Evolutionary conservation across 139 green algal genomes (phyloP), one percentile per base, ranked within the genome.

Genomic region (Nannochloris sp.): DNA sequence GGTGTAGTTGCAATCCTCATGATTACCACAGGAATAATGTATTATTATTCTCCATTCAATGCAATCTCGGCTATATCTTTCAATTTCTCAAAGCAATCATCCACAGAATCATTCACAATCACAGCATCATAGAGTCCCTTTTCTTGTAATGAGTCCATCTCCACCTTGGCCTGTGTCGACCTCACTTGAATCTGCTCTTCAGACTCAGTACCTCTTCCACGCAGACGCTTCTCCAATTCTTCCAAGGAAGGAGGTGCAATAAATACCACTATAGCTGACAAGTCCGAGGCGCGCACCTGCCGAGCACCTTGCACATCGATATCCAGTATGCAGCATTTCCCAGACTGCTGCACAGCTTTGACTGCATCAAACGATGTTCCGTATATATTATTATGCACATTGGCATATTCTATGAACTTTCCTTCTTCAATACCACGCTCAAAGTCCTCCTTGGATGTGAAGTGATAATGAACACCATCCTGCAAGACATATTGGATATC

Each of bases 311-410:
- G 85, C 51, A 93, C 85, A 57, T 94, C 87, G 31, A 94, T 92
- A 72, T 94, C 87, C 36, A 94, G 78, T 40, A 94, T 70, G 62
- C 78, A 83, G 67, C 82, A 80, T 54, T 76, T 76, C 18, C 85
- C 83, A 15, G 51, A 25, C 1, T 70, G 66, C 15, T 85, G 70
- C 3, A 94, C 87, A 0, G 57, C 60, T 29, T 75, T 67, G 19
- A 94, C 87, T 9, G 88, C 72, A 10, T 72, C 67, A 24, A 78
- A 29, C 12, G 75, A 84, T 9, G 88, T 95, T 25, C 89, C 89
- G 57, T 95, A 96, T 49, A 88, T 79, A 72, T 94, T 89, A 59
- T 75, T 74, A 75, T 95, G 88, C 61, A 95, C 88, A n/a, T 83
- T 44, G 0, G 88, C 88, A 58, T 89, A 65, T 76, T 95, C 88